A percentile compares a stretch with the other conserved stretches of the same genome.
phyloP scores from a whole-genome alignment of 2,329 filamentous ascomycete species.

The Colletotrichum lini region DNA sequence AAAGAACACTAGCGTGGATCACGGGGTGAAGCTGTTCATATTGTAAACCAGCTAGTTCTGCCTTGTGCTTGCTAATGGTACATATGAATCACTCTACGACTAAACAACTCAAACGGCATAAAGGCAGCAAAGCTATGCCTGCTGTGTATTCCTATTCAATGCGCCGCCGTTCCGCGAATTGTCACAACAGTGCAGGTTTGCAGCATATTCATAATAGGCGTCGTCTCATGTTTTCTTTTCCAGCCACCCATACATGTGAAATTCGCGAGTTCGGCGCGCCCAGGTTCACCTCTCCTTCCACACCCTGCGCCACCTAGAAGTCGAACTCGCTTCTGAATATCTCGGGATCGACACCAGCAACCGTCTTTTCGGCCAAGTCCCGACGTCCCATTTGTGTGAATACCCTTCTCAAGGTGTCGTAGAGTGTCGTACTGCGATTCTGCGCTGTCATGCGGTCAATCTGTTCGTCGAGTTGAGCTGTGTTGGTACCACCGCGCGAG shows the following conservation, averaged over 20 bases:
- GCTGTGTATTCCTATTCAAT: no score
- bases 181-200: background rate
- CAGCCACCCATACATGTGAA: background rate
- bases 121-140: background rate
- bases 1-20: constrained; percentile 64
- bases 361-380: constrained; percentile 89
- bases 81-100: background rate
- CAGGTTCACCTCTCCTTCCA: background rate
- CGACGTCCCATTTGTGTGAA: constrained; percentile 95
- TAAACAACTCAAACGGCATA: background rate
- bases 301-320: constrained; percentile 65
- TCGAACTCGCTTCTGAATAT: constrained; percentile 92
- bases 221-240: constrained; percentile 11
- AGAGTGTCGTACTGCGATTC: constrained; percentile 96
- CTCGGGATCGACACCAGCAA: constrained; percentile 91
- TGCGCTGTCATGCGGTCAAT: constrained; percentile 91
- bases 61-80: background rate
- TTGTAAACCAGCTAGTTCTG: background rate
- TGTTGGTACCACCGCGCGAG: constrained; percentile 58
- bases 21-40: constrained; percentile 59
- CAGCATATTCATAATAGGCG: constrained; percentile 4
- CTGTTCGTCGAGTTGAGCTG: constrained; percentile 73
- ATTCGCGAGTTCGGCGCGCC: background rate
- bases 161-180: background rate
- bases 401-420: constrained; percentile 94